Percentiles rank a stretch among this genome's conserved stretches.
Conservation (phyloP, 768 basidiomycete species). For the Porphyrellus cyaneotinctus region DNA sequence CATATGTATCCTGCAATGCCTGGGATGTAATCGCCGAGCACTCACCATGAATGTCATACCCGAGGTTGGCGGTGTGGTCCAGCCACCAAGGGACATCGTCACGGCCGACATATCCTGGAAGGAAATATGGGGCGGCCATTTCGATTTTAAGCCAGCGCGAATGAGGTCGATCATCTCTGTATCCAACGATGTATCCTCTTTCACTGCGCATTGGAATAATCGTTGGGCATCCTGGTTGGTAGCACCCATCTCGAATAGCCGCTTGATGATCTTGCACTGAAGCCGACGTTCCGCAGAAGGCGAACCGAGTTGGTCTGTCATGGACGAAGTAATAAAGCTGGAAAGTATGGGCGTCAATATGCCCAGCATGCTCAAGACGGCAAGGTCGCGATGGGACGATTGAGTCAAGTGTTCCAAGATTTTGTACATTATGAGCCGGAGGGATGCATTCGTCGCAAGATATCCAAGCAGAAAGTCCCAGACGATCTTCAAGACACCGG, state of each 20-base stretch:
- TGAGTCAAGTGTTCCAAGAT: conserved; percentile 59
- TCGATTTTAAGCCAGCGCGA: conserved; percentile 64
- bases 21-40: neutral
- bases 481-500: conserved; percentile 59
- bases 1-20: neutral
- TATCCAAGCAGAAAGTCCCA: conserved; percentile 45
- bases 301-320: conserved; percentile 11
- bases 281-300: conserved; percentile 44
- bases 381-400: conserved; percentile 66
- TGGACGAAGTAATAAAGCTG: conserved; percentile 21
- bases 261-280: conserved; percentile 57
- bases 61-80: conserved; percentile 49
- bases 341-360: conserved; percentile 49
- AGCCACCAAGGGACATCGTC: conserved; percentile 43
- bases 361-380: conserved; percentile 56
- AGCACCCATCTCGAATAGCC: conserved; percentile 73
- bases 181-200: conserved; percentile 49
- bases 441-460: conserved; percentile 32
- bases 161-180: conserved; percentile 66
- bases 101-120: conserved; percentile 55
- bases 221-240: conserved; percentile 58
- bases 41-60: conserved; percentile 75
- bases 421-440: conserved; percentile 55
- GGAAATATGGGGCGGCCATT: conserved; percentile 78
- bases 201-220: conserved; percentile 58